Evolutionary conservation across 805 yeast genomes (phyloP).

Genomic region (Cyberlindnera xishuangbannaensis): DNA sequence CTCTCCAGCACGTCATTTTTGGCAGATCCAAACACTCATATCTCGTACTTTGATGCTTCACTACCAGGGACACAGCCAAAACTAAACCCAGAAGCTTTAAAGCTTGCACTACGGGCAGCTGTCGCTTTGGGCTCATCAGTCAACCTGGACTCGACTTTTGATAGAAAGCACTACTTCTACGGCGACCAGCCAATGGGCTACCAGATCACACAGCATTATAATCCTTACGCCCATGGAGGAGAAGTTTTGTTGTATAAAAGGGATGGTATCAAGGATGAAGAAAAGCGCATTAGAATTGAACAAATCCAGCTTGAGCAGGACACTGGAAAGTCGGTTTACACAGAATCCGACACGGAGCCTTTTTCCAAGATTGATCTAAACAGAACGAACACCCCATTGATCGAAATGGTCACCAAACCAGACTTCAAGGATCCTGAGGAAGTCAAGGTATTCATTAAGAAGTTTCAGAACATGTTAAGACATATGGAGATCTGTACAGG

Average conservation of each 20-base stretch:
- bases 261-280: conserved; percentile 46
- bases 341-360: conserved; percentile 27
- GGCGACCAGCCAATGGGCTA: conserved; percentile 96
- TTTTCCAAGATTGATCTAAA: conserved; percentile 64
- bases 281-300: conserved; percentile 51
- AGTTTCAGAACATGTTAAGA: conserved; percentile 67
- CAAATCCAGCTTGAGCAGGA: conserved; percentile 95
- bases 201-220: conserved; percentile 86
- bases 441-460: conserved; percentile 73
- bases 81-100: conserved; percentile 68
- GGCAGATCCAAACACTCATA: conserved; percentile 57
- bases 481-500: conserved; percentile 76
- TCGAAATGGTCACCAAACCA: conserved; percentile 89
- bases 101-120: conserved; percentile 68
- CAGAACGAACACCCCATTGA: conserved; percentile 78
- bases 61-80: conserved; percentile 91
- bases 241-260: conserved; percentile 39
- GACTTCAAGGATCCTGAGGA: conserved; percentile 65
- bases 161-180: conserved; percentile 92
- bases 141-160: conserved; percentile 59
- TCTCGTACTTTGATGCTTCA: conserved; percentile 77
- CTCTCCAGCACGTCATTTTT: conserved; percentile 44
- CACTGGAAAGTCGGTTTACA: conserved; percentile 75
- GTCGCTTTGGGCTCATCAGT: conserved; percentile 59
- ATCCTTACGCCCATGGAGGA: conserved; percentile 75